Percentiles rank a stretch among this genome's conserved stretches.
Evolutionary conservation across 495 filamentous ascomycete genomes (phyloP).

Genomic region (Lophiostoma macrostomum): DNA sequence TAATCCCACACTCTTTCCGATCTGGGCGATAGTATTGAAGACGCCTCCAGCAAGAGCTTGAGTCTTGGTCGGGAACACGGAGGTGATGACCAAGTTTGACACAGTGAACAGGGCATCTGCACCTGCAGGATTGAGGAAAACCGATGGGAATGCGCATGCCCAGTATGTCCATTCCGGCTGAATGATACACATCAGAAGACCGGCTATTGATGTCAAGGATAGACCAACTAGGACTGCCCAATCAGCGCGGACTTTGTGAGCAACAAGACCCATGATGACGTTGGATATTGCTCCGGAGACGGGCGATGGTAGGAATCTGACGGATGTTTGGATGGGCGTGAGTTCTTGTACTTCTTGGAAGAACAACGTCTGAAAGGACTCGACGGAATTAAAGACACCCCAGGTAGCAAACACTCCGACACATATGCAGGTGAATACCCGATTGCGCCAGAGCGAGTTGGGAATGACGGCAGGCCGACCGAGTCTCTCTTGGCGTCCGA

Average conservation of each 20-base stretch:
- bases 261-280: conserved; percentile 52
- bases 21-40: conserved; percentile 61
- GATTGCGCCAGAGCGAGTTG: conserved; percentile 52
- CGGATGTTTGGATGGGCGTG: conserved; percentile 42
- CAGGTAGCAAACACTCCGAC: conserved; percentile 52
- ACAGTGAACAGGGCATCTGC: conserved; percentile 62
- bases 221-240: conserved; percentile 48
- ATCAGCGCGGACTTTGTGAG: conserved; percentile 53
- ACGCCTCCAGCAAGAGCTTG: conserved; percentile 63
- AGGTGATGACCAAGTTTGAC: conserved; percentile 59
- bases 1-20: conserved; percentile 59
- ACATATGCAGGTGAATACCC: conserved; percentile 49
- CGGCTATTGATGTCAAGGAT: conserved; percentile 46
- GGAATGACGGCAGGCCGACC: conserved; percentile 47
- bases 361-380: conserved; percentile 52
- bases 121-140: conserved; percentile 51
- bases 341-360: conserved; percentile 52
- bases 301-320: conserved; percentile 56
- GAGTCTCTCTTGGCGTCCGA: conserved; percentile 45
- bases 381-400: conserved; percentile 50
- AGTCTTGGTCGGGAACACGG: conserved; percentile 54
- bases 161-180: conserved; percentile 54
- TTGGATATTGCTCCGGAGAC: conserved; percentile 54
- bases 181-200: conserved; percentile 54
- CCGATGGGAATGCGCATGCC: conserved; percentile 52